These are phyloP conservation scores for Hibiscus syriacus DNA, from an alignment of 345 rosid genomes.

Conservation along the genomic window DNA sequence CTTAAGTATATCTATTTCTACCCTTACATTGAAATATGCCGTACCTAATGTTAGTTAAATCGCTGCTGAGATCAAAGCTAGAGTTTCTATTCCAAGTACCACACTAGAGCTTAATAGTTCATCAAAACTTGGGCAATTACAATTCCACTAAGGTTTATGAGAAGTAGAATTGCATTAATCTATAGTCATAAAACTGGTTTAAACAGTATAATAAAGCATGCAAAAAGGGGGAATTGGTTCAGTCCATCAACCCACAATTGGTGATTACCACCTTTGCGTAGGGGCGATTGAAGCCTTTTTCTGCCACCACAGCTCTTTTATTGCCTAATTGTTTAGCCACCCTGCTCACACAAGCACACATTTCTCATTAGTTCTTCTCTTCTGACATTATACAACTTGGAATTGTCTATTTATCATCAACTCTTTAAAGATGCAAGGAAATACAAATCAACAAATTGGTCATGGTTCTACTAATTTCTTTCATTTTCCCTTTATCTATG, in stretches of 20 bases:
- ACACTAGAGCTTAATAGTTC: neutral
- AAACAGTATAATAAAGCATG: neutral
- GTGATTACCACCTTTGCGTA: slow-evolving; percentile 68
- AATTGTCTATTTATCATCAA: neutral
- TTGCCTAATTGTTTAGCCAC: slow-evolving; percentile 83
- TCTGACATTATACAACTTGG: neutral
- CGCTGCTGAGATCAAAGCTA: too few species aligned
- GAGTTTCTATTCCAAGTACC: neutral
- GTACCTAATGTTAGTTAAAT: too few species aligned
- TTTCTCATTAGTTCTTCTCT: neutral
- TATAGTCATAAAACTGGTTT: neutral
- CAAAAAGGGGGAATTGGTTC: slow-evolving; percentile 1
- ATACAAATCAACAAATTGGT: too few species aligned
- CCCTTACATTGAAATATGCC: too few species aligned
- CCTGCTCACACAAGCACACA: slow-evolving; percentile 26
- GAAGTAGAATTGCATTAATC: slow-evolving; percentile 8
- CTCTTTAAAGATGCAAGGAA: too few species aligned
- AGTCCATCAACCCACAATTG: slow-evolving; percentile 63
- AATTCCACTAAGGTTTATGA: neutral
- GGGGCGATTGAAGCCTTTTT: slow-evolving; percentile 84
- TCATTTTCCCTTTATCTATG: too few species aligned
- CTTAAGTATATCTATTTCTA: too few species aligned
- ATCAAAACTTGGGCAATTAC: neutral
- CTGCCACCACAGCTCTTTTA: slow-evolving; percentile 87
- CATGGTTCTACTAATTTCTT: too few species aligned